Percentiles rank a stretch among this genome's conserved stretches.
Evolutionary conservation across 768 basidiomycete genomes (phyloP).

Genomic region (Auriscalpium vulgare): DNA sequence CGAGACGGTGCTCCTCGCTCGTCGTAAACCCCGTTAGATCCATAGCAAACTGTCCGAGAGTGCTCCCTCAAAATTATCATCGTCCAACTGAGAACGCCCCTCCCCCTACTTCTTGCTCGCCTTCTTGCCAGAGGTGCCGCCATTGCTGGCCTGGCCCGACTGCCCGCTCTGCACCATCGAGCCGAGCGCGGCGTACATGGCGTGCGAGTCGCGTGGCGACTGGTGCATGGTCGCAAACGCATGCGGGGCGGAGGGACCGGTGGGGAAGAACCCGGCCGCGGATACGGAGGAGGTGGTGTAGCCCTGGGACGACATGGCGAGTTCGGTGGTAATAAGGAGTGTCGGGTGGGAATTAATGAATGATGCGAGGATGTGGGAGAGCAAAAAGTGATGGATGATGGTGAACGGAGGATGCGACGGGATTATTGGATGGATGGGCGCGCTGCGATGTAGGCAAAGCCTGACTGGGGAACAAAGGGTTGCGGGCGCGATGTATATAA

Average conservation of each 20-base stretch:
- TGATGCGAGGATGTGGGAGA: neutral
- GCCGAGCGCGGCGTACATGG: conserved; percentile 25
- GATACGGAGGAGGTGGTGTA: conserved; percentile 19
- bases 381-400: neutral
- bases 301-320: conserved; percentile 23
- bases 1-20: neutral
- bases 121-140: conserved; percentile 8
- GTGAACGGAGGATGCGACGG: neutral
- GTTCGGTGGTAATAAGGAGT: neutral
- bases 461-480: conserved; percentile 11
- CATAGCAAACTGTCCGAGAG: neutral
- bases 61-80: neutral
- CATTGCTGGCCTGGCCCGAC: neutral
- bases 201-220: conserved; percentile 25
- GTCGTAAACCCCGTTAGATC: neutral
- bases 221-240: conserved; percentile 28
- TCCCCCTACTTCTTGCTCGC: conserved; percentile 4
- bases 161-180: neutral
- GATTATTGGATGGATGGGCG: neutral
- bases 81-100: neutral
- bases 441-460: conserved; percentile 9
- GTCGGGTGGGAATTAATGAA: neutral
- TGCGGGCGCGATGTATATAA: conserved; percentile 6
- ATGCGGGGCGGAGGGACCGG: conserved; percentile 25
- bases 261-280: conserved; percentile 26